Evolutionary conservation across 331 rosid species (phyloP), one percentile per base, ranked within the genome.

Genomic region (Spiraea crenata): DNA sequence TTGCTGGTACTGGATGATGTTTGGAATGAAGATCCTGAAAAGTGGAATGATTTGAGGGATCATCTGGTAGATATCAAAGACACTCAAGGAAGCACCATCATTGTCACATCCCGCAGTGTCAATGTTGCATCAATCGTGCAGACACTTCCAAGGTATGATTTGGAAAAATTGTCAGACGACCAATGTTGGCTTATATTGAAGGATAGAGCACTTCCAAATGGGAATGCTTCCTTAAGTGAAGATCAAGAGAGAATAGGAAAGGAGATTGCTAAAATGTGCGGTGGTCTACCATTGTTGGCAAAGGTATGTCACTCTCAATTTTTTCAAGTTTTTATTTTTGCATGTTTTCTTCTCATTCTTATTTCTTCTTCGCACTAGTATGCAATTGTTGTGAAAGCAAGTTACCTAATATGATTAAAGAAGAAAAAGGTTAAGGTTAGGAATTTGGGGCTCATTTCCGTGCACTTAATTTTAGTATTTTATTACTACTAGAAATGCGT

Each of bases 1-100:
- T 20, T 71, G 3, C 59, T 71, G 5, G 39, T 72, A 17, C 34
- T 60, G 1, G 76, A 72, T 11, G 69, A 72, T 37, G 31, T 72
- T 4, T 72, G 76, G 76, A 17, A 72, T 3, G 69, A 48, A 12
- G 67, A 72, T 6, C 1, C 1, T 46, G 3, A 12, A 4, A 48
- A 71, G 34, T 71, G 76, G 68, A 7, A 1, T 0, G 3, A 4
- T 0, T 35, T 72, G 59, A 48, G 35, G 14, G 9, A 3, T 10
- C 0, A 40, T 5, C 12, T 71, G 14, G 0, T 4, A 1, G 5
- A 2, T 3, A 60, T 12, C 0, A 9, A 5, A 7, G 69, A 56
- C 35, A 54, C 59, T 6, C 14, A 15, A n/a, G 76, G 76, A 0
- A 71, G 48, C 8, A 59, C 16, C 20, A 37, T 71, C 12, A 4